phyloP scores from a whole-genome alignment of 148 eudicot genomes.

The Bassia scoparia region DNA sequence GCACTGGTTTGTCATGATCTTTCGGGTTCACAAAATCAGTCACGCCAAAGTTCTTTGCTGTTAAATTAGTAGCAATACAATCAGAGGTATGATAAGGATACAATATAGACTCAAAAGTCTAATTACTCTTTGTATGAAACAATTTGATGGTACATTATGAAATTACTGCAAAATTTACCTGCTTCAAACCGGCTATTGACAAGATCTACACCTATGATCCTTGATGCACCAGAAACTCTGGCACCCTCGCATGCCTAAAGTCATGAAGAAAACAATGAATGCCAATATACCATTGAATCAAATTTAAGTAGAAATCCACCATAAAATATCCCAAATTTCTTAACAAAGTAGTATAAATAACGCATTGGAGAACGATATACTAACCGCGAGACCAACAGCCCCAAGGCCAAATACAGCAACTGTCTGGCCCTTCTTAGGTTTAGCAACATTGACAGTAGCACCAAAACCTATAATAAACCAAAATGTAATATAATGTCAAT shows the following conservation, averaged over 20 bases:
- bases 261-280: neutral
- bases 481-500: neutral
- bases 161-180: constrained; percentile 15
- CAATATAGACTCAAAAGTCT: neutral
- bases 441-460: constrained; percentile 77
- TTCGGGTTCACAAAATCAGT: constrained; percentile 54
- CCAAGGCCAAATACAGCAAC: constrained; percentile 77
- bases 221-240: constrained; percentile 53
- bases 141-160: neutral
- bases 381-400: constrained; percentile 76
- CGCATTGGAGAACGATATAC: constrained; percentile 3
- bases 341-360: neutral
- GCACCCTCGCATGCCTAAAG: constrained; percentile 60
- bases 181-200: constrained; percentile 31
- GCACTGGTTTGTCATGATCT: constrained; percentile 42
- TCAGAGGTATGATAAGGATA: neutral
- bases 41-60: constrained; percentile 55
- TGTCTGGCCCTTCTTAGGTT: constrained; percentile 63
- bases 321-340: no score
- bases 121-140: neutral
- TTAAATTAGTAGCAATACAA: neutral
- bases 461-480: constrained; percentile 46
- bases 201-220: constrained; percentile 56
- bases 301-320: no score
- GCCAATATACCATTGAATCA: no score